Evolutionary conservation across 805 yeast genomes (phyloP), one percentile per base, ranked within the genome.

Genomic region (Zygotorulaspora danielsina): DNA sequence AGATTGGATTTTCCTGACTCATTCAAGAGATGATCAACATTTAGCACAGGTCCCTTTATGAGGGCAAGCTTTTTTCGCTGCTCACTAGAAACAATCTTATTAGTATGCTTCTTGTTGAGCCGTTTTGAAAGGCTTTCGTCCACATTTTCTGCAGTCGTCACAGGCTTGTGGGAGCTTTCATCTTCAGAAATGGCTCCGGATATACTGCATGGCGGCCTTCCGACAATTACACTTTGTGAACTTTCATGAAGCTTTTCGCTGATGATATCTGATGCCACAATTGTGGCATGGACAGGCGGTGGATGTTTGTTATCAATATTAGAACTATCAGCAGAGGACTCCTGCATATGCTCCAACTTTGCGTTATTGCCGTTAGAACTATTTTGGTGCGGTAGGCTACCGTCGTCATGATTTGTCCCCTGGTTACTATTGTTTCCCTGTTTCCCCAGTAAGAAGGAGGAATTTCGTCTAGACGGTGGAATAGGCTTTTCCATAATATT

Each of bases 1-100:
- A 84, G 59, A 63, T 49, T 73, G 9, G 57, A 71, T 9, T 65
- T 59, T 19, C 64, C 70, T 2, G 49, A 30, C 8, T 65, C 60
- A 42, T 72, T 70, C 35, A 79, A 62, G 28, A 49, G 46, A 44
- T 78, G 78, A 56, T 90, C 97, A 31, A 89, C 59, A 57, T 89
- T 88, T 35, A 89, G 56, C 4, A 93, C 78, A 0, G 97, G 97
- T 0, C 96, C 96, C 34, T 72, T 75, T 12, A 79, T 64, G 24
- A 88, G 63, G 0, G 97, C 95, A 9, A 80, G 76, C 36, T 86
- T 71, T 54, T 88, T 89, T 19, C 95, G 68, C 43, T 75, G 79
- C 55, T 89, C 97, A 3, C 79, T 71, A 1, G 79, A 67, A 65
- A 57, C 42, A 65, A 71, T 38, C 5, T 36, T 37, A 18, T 32